phyloP scores from a whole-genome alignment of 169 alveolate genomes.

The Neospora caninum region DNA sequence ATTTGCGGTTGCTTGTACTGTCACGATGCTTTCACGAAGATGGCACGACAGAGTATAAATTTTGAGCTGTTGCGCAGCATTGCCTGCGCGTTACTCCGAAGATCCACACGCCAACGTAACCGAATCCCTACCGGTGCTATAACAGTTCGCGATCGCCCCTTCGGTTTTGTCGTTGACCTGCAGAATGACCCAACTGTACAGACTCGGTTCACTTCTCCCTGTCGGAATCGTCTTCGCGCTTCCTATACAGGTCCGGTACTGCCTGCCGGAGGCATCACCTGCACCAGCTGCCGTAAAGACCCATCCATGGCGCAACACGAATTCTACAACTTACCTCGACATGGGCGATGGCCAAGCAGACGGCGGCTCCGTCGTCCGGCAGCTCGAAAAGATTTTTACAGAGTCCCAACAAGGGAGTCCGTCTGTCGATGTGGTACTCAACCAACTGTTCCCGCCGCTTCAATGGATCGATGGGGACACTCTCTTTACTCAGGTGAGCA shows the following conservation, averaged over 20 bases:
- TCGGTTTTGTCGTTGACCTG: no score
- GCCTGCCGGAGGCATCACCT: slow-evolving; percentile 26
- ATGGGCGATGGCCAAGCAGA: background rate
- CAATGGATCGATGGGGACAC: slow-evolving; percentile 57
- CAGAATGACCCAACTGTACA: no score
- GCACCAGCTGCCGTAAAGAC: background rate
- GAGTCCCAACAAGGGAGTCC: background rate
- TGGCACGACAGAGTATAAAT: no score
- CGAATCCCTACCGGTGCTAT: no score
- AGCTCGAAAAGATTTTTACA: background rate
- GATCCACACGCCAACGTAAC: no score
- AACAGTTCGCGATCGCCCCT: no score
- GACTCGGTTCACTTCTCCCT: no score
- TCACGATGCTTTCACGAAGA: no score
- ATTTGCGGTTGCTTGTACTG: no score
- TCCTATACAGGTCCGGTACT: slow-evolving; percentile 28
- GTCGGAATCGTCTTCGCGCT: no score
- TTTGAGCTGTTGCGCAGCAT: no score
- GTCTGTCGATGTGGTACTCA: slow-evolving; percentile 57
- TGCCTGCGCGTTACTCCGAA: no score
- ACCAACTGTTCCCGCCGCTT: slow-evolving; percentile 60
- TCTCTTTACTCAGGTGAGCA: slow-evolving; percentile 53
- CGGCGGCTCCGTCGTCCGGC: background rate
- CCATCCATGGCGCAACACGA: slow-evolving; percentile 6
- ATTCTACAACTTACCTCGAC: slow-evolving; percentile 14